Percentiles rank a stretch among this genome's conserved stretches.
Conservation (phyloP, 139 green algal genomes). For the Micractinium sp. region DNA sequence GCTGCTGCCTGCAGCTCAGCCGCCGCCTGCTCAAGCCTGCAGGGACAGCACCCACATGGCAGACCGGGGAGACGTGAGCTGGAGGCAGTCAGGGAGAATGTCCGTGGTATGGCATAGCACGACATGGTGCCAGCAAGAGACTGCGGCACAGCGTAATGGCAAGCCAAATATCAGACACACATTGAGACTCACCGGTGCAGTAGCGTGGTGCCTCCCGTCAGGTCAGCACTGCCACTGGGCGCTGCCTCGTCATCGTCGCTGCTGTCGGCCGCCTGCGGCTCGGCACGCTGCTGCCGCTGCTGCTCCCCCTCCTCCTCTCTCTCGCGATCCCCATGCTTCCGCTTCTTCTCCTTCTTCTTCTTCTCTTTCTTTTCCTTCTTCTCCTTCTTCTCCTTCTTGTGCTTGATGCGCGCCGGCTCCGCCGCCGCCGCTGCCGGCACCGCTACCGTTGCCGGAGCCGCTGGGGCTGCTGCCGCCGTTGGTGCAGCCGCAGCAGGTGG, state of each 20-base stretch:
- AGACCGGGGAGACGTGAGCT: background rate
- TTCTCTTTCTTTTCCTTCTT: conserved; percentile 15
- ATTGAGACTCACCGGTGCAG: background rate
- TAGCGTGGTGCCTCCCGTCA: background rate
- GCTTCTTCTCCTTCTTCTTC: conserved; percentile 18
- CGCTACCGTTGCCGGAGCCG: background rate
- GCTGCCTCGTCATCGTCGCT: background rate
- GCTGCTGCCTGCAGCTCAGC: background rate
- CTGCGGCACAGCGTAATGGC: no score
- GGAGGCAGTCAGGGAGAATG: no score
- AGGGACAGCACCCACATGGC: no score
- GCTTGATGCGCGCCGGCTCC: background rate
- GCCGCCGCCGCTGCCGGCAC: background rate
- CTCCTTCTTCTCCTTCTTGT: background rate
- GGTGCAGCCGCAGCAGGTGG: background rate
- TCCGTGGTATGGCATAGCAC: background rate
- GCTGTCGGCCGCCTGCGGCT: background rate
- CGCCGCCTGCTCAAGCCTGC: background rate
- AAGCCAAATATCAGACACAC: no score
- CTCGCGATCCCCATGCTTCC: background rate
- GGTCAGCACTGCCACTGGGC: background rate
- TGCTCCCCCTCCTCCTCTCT: background rate
- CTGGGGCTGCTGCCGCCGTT: background rate
- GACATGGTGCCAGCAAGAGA: no score
- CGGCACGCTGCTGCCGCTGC: background rate